Conservation (phyloP, 73 alveolate genomes). For the Paramecium primaurelia region DNA sequence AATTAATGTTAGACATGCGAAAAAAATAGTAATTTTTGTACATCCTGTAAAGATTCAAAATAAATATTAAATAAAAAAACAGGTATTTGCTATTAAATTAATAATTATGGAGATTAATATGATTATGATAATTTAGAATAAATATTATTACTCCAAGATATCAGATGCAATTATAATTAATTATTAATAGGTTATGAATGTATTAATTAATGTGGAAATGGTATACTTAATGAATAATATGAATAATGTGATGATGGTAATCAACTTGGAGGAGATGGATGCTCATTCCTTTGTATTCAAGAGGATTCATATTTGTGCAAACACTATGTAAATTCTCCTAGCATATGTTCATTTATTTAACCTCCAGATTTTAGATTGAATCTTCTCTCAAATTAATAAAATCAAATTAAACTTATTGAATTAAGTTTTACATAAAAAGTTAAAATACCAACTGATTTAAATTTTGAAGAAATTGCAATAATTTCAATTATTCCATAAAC, state of each 20-base stretch:
- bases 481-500: no score
- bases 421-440: neutral
- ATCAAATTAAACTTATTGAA: no score
- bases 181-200: neutral
- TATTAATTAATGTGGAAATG: neutral
- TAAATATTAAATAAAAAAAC: no score
- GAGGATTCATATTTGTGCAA: neutral
- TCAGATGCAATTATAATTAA: neutral
- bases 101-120: no score
- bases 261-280: neutral
- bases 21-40: neutral
- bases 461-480: neutral
- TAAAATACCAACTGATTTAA: neutral
- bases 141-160: neutral
- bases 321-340: no score
- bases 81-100: no score
- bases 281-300: neutral
- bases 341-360: neutral
- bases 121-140: no score
- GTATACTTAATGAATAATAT: neutral
- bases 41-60: neutral
- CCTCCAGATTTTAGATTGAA: neutral
- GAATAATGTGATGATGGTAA: neutral
- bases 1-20: conserved; percentile 9
- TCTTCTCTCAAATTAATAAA: neutral